Evolutionary conservation across 345 rosid species (phyloP).

Genomic region (Geranium rotundifolium): DNA sequence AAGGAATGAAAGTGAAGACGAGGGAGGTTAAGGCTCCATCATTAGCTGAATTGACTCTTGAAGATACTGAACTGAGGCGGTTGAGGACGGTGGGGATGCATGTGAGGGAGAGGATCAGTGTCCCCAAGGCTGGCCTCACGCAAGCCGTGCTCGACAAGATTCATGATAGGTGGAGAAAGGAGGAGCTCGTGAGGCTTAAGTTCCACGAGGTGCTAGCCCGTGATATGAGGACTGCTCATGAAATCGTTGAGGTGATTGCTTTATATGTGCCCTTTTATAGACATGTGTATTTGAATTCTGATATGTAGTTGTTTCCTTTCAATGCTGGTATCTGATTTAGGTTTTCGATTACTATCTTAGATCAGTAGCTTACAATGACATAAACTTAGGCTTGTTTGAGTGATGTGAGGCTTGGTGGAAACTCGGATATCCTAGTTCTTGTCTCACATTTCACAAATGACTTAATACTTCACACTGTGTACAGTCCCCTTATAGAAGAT

Average conservation of each 20-base stretch:
- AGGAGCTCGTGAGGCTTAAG: constrained; percentile 85
- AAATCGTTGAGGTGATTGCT: constrained; percentile 73
- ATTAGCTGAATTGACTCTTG: constrained; percentile 85
- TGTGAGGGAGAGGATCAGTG: constrained; percentile 66
- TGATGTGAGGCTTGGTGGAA: too few relatives aligned
- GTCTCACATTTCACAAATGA: too few relatives aligned
- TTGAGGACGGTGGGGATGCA: constrained; percentile 68
- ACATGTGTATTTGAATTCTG: too few relatives aligned
- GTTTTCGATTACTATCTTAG: too few relatives aligned
- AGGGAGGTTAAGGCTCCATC: constrained; percentile 54
- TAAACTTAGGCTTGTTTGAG: too few relatives aligned
- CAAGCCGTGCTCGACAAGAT: constrained; percentile 72
- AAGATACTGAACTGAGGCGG: constrained; percentile 76
- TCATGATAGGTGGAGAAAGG: constrained; percentile 90
- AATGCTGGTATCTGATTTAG: too few relatives aligned
- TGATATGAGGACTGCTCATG: constrained; percentile 94
- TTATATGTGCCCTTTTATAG: neutral
- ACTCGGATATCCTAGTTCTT: too few relatives aligned
- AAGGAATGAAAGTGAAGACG: constrained; percentile 49
- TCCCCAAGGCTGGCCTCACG: constrained; percentile 88
- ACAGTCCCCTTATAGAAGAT: too few relatives aligned
- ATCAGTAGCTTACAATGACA: too few relatives aligned
- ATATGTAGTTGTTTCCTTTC: too few relatives aligned
- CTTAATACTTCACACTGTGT: too few relatives aligned
- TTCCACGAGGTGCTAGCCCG: constrained; percentile 84